These are phyloP conservation scores for Eragrostis nindensis DNA, from an alignment of 176 grass and related monocot genomes.

Conservation along the genomic window DNA sequence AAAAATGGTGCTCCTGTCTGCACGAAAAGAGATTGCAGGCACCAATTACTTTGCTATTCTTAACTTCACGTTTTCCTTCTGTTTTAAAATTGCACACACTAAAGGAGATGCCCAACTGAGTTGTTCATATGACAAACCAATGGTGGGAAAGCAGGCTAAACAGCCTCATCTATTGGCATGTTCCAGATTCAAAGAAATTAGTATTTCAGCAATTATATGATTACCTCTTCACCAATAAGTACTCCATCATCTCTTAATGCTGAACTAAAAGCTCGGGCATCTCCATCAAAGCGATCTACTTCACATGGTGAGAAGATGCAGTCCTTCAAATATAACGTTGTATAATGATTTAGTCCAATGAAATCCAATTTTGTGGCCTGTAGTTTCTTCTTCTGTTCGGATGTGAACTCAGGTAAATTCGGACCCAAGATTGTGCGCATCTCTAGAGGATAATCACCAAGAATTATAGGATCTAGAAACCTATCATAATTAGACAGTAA, in stretches of 20 bases:
- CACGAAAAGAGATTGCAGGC: too few species aligned
- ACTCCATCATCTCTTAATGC: conserved; percentile 44
- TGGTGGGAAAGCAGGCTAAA: too few species aligned
- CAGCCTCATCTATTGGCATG: too few species aligned
- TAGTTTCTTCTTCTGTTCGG: conserved; percentile 53
- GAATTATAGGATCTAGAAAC: not conserved
- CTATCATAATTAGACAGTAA: too few species aligned
- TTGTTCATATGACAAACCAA: too few species aligned
- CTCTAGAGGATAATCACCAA: conserved; percentile 60
- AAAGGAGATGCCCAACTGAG: too few species aligned
- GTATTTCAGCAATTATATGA: conserved; percentile 6
- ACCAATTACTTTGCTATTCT: too few species aligned
- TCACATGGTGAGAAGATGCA: conserved; percentile 57
- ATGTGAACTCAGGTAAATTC: conserved; percentile 56
- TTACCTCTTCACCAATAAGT: conserved; percentile 52
- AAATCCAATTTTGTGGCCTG: conserved; percentile 39
- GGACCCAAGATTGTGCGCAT: conserved; percentile 50
- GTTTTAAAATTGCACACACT: too few species aligned
- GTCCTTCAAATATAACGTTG: conserved; percentile 53
- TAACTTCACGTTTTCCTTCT: too few species aligned
- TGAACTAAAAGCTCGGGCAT: conserved; percentile 40
- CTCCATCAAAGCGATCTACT: conserved; percentile 34
- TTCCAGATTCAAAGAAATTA: too few species aligned
- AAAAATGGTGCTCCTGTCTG: too few species aligned
- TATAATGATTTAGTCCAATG: conserved; percentile 58